phyloP scores from a whole-genome alignment of 768 basidiomycete species.

The Thelephora aurantiotincta region DNA sequence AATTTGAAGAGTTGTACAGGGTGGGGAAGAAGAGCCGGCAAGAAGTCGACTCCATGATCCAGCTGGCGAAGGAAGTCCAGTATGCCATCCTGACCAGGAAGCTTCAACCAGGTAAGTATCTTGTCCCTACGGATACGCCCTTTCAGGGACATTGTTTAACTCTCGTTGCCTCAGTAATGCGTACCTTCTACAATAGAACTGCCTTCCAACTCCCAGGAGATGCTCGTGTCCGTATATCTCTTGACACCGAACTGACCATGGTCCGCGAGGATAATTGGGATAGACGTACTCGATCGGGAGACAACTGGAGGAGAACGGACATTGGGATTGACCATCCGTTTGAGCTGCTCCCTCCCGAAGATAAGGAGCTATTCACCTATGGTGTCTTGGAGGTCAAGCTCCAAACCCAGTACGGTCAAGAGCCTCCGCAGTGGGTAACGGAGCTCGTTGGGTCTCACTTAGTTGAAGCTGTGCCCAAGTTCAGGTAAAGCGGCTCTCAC shows the following conservation, averaged over 20 bases:
- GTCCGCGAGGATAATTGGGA: conserved; percentile 97
- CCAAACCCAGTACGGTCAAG: conserved; percentile 90
- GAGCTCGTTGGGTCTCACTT: conserved; percentile 93
- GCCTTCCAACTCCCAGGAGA: conserved; percentile 98
- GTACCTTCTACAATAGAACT: conserved; percentile 97
- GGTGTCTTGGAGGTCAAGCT: conserved; percentile 96
- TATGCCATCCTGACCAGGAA: conserved; percentile 76
- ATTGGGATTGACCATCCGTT: conserved; percentile 91
- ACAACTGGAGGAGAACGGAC: conserved; percentile 92
- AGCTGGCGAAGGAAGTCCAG: conserved; percentile 94
- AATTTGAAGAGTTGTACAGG: conserved; percentile 74
- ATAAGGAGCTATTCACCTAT: conserved; percentile 93
- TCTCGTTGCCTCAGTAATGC: conserved; percentile 48
- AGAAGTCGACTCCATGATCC: conserved; percentile 90
- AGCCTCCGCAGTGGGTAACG: conserved; percentile 91
- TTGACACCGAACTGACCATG: conserved; percentile 93
- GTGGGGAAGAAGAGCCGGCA: conserved; percentile 88
- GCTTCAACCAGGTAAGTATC: conserved; percentile 59
- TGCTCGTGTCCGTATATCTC: conserved; percentile 94
- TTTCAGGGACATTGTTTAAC: not conserved
- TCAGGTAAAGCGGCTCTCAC: conserved; percentile 27
- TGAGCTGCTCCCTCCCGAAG: conserved; percentile 52
- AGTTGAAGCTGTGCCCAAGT: conserved; percentile 96
- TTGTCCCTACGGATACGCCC: not conserved
- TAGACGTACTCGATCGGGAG: conserved; percentile 52